Base-by-base conservation (phyloP, 176 grass and related monocot species). In the Elymus sibiricus region DNA sequence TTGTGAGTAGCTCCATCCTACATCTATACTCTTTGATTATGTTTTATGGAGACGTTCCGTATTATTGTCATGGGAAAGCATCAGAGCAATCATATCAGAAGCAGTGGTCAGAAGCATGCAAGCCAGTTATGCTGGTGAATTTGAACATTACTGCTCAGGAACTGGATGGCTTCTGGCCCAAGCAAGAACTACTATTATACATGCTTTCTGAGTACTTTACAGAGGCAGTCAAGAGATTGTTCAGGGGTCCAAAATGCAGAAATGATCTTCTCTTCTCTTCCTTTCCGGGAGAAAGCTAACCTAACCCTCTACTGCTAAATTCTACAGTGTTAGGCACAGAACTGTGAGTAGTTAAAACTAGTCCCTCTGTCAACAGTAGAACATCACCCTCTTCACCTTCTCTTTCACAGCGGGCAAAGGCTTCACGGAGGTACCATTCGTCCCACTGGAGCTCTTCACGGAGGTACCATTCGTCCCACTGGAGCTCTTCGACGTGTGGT, bases 371-470 rank as follows among this genome's bases (percentile, higher is more conserved):
- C 65, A 99, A 62, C 97, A 99, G 86, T 99, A 99, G 90, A 99
- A 99, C 97, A 99, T 99, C 83, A 99, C 94, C 80, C 90, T 97
- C 92, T 99, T 99, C 81, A 99, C 97, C 91, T 91, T 99, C 85
- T 99, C 97, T 86, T 99, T 99, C 63, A 99, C 68, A 0, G 94
- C 97, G 2, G 97, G 97, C 55, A 99, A 67, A 49, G 97, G 94
- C 74, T 94, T 99, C 61, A 99, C 97, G 3, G 90, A 78, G 71
- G 78, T 29, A 72, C 90, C 94, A 11, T 91, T 91, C 3, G 85
- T 84, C 5, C 86, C 88, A 10, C 82, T 89, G 47, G 89, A 83
- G 56, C 79, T 83, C 85, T 94, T 91, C 0, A 99, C 97, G 3
- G 90, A 78, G 71, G 78, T 29, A 72, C 90, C 94, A 11, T 91